Evolutionary conservation across 768 basidiomycete genomes (phyloP).

Genomic region (Amanita rubescens): DNA sequence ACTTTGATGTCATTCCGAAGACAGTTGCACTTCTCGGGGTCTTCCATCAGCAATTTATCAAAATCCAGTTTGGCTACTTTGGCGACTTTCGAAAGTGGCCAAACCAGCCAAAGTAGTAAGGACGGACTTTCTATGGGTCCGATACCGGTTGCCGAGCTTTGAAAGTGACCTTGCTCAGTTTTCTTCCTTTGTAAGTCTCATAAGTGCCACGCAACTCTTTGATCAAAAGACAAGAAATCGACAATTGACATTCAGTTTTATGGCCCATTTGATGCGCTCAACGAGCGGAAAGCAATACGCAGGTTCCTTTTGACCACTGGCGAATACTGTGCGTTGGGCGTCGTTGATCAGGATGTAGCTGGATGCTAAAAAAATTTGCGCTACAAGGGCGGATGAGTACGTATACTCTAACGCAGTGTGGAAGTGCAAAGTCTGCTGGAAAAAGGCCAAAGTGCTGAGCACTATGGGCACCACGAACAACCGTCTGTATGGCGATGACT

Average conservation of each 20-base stretch:
- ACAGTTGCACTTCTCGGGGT: too few relatives aligned
- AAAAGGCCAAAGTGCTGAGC: constrained; percentile 6
- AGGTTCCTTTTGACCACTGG: not conserved
- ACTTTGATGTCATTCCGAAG: too few relatives aligned
- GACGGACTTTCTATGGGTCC: too few relatives aligned
- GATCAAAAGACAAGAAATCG: too few relatives aligned
- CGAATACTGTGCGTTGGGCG: constrained; percentile 6
- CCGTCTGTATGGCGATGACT: constrained; percentile 9
- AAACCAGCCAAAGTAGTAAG: too few relatives aligned
- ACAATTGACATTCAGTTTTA: constrained; percentile 20
- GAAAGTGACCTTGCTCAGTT: too few relatives aligned
- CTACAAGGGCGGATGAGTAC: constrained; percentile 5
- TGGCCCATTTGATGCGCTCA: constrained; percentile 21
- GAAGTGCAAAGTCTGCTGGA: not conserved
- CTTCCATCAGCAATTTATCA: too few relatives aligned
- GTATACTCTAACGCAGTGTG: constrained; percentile 7
- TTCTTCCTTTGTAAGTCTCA: too few relatives aligned
- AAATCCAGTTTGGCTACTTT: too few relatives aligned
- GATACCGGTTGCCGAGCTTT: too few relatives aligned
- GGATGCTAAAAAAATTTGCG: not conserved
- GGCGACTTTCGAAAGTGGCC: too few relatives aligned
- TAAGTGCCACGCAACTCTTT: too few relatives aligned
- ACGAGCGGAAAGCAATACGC: constrained; percentile 1
- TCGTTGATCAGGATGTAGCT: constrained; percentile 10
- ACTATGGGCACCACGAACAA: constrained; percentile 9